phyloP scores from a whole-genome alignment of 768 basidiomycete species.

The Boletus pseudo-olivaceus region DNA sequence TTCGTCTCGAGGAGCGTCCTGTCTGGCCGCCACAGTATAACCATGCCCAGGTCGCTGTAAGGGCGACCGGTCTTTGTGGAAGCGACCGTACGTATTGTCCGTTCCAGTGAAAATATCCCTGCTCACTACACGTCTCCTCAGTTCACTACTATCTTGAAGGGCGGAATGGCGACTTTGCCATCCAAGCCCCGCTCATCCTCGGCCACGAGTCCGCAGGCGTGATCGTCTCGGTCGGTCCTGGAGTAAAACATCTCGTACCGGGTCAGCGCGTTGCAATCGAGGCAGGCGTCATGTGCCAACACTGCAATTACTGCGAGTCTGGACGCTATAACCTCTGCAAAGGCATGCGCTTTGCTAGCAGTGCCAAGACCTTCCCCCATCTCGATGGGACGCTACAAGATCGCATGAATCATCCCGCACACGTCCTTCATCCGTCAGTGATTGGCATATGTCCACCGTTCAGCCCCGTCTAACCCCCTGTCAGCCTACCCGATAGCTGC shows the following conservation, averaged over 20 bases:
- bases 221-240: constrained; percentile 77
- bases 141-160: constrained; percentile 91
- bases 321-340: constrained; percentile 94
- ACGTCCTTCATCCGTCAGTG: constrained; percentile 83
- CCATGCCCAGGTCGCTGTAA: constrained; percentile 77
- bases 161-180: constrained; percentile 88
- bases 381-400: constrained; percentile 88
- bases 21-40: constrained; percentile 68
- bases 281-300: constrained; percentile 84
- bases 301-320: constrained; percentile 63
- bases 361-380: constrained; percentile 90
- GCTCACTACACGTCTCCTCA: constrained; percentile 28
- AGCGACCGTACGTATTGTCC: constrained; percentile 57
- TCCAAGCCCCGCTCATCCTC: constrained; percentile 82
- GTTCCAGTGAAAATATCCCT: not conserved
- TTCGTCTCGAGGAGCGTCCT: constrained; percentile 72
- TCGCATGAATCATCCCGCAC: constrained; percentile 84
- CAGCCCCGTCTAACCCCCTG: constrained; percentile 10
- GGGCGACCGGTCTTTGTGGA: constrained; percentile 88
- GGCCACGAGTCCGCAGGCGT: constrained; percentile 93
- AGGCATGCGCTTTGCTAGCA: constrained; percentile 82
- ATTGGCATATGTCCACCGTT: not conserved
- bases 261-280: constrained; percentile 94
- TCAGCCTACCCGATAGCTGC: constrained; percentile 70
- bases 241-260: constrained; percentile 56